A percentile compares a stretch with the other conserved stretches of the same genome.
phyloP scores from a whole-genome alignment of 805 yeast genomes.

The Torulaspora indica region DNA sequence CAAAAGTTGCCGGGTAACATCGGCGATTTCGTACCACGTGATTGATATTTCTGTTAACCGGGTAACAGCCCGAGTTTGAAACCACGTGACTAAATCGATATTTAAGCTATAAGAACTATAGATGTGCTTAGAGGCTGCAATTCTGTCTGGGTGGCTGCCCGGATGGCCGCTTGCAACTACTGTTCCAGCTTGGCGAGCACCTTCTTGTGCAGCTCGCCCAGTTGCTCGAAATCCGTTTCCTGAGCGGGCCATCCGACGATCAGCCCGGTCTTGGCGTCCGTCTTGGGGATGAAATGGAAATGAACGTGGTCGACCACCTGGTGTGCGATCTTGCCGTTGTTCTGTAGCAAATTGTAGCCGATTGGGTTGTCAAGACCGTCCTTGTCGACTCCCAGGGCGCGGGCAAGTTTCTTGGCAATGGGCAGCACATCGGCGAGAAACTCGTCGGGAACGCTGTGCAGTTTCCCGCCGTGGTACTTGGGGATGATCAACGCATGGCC shows the following conservation, averaged over 20 bases:
- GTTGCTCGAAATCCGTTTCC: constrained; percentile 65
- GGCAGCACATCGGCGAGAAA: constrained; percentile 82
- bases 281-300: constrained; percentile 93
- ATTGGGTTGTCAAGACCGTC: constrained; percentile 55
- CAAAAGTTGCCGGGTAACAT: too few relatives aligned
- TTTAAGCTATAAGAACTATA: too few relatives aligned
- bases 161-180: too few relatives aligned
- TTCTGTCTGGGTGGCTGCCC: too few relatives aligned
- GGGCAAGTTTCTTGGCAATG: constrained; percentile 78
- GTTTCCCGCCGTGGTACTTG: constrained; percentile 86
- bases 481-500: constrained; percentile 92
- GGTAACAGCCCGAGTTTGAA: too few relatives aligned
- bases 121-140: too few relatives aligned
- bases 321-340: constrained; percentile 93
- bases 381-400: constrained; percentile 58
- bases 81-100: too few relatives aligned
- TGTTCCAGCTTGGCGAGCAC: constrained; percentile 43
- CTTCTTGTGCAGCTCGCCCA: constrained; percentile 62
- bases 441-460: constrained; percentile 91
- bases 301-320: constrained; percentile 96
- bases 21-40: too few relatives aligned
- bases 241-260: constrained; percentile 94
- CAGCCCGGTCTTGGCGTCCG: constrained; percentile 65
- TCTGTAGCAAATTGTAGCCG: constrained; percentile 84
- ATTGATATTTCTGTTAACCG: too few relatives aligned